Evolutionary conservation across 2,329 filamentous ascomycete species (phyloP).

Genomic region (Colletotrichum sp.): DNA sequence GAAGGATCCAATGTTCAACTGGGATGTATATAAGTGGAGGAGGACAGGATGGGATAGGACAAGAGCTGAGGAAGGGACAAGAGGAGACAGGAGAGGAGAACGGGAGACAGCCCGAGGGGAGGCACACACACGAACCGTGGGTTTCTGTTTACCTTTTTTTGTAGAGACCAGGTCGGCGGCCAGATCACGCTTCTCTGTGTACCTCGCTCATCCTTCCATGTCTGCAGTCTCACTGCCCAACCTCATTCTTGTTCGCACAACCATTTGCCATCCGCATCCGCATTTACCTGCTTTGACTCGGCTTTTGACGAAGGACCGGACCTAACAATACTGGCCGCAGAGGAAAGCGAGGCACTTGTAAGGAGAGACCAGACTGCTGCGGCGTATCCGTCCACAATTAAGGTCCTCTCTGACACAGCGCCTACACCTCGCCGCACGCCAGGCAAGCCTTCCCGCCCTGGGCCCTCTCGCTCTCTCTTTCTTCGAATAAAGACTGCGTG

Average conservation of each 20-base stretch:
- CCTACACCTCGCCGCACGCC: neutral
- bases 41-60: neutral
- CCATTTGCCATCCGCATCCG: neutral
- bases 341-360: neutral
- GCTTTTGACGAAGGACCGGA: neutral
- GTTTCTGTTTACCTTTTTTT: neutral
- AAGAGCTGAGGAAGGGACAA: neutral
- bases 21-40: neutral
- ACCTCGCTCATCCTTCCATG: neutral
- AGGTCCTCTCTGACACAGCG: neutral
- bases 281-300: neutral
- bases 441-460: constrained; percentile 1
- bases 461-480: neutral
- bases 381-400: neutral
- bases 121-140: neutral
- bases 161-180: constrained; percentile 1
- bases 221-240: neutral
- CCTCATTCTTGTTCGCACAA: neutral
- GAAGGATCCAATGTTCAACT: neutral
- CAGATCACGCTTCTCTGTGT: neutral
- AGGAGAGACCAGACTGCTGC: neutral
- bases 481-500: constrained; percentile 2
- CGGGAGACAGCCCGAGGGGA: neutral
- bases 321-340: neutral
- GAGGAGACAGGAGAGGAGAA: neutral